A percentile compares a stretch with the other conserved stretches of the same genome.
Conservation (phyloP, 768 basidiomycete species). For the Boletus rufocinnamomeus region DNA sequence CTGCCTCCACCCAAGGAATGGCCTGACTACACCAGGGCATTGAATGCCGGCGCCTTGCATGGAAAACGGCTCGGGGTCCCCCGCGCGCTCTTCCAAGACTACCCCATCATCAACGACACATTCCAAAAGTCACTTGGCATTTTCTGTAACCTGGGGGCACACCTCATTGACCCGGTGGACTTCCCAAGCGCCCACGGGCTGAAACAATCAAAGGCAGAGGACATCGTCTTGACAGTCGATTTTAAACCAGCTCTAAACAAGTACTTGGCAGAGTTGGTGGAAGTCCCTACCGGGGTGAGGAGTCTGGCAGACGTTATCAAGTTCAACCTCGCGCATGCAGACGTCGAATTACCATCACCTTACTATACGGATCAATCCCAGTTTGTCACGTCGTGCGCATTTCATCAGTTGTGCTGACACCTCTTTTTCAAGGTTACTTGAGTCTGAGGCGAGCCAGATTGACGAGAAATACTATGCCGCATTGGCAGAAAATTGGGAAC, state of each 20-base stretch:
- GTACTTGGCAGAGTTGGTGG: slow-evolving; percentile 47
- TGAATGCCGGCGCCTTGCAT: slow-evolving; percentile 45
- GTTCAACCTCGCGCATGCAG: slow-evolving; percentile 55
- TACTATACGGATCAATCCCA: slow-evolving; percentile 40
- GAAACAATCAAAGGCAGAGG: slow-evolving; percentile 51
- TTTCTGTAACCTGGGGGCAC: slow-evolving; percentile 43
- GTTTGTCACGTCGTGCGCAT: slow-evolving; percentile 20
- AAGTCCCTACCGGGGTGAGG: slow-evolving; percentile 61
- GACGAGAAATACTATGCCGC: slow-evolving; percentile 46
- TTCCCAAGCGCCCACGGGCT: slow-evolving; percentile 56
- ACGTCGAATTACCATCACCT: slow-evolving; percentile 44
- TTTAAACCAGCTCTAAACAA: slow-evolving; percentile 54
- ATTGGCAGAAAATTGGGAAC: slow-evolving; percentile 47
- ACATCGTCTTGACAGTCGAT: slow-evolving; percentile 52
- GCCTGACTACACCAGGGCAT: slow-evolving; percentile 57
- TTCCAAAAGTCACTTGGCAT: slow-evolving; percentile 43
- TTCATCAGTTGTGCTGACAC: slow-evolving; percentile 9
- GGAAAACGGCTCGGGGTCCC: slow-evolving; percentile 50
- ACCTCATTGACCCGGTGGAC: slow-evolving; percentile 62
- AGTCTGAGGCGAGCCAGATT: slow-evolving; percentile 31
- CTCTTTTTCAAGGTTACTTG: slow-evolving; percentile 19
- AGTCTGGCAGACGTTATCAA: slow-evolving; percentile 58
- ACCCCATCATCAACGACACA: slow-evolving; percentile 31
- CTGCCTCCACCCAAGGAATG: slow-evolving; percentile 46
- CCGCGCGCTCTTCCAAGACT: slow-evolving; percentile 32